Base-by-base conservation (phyloP, 768 basidiomycete species). In the Lyophyllum shimeji region DNA sequence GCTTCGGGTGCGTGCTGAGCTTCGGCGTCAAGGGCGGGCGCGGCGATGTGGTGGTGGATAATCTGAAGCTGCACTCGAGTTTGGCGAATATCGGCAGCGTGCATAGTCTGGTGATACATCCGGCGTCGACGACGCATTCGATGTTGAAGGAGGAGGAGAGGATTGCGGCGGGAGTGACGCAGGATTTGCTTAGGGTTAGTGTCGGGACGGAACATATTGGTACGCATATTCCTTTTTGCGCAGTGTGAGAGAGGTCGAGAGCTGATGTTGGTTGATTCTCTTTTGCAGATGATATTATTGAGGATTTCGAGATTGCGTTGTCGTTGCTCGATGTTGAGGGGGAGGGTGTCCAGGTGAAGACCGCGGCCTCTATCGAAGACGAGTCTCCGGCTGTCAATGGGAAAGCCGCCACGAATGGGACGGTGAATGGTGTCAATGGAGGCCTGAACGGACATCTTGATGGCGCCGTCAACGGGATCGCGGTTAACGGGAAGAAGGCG, bases 71-170 rank as follows among this genome's bases (percentile, higher is more conserved):
- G 2, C 70, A 69, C 12, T 70, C 69, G 48, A 65, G 73, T 46
- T 63, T 75, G 15, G 73, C 71, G 11, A 76, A 75, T 43, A 64
- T 73, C 13, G 76, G 80, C 15, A 80, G 82, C 42, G 77, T 81
- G 21, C 84, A 85, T 67, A 83, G 80, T 11, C 71, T 86, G 5
- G 81, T 83, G n/a, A 84, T 86, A 31, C 81, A 84, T 51, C 85
- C 86, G 0, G 81, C 80, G 13, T 74, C 77, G n/a, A 86, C 85
- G 43, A 87, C 86, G 3, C 85, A 87, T 61, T 73, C 79, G 43
- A 84, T 86, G 66, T 67, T 86, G 27, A 71, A 69, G 1, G 65
- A 63, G 18, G 75, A 77, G 54, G 86, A 87, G 63, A 77, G 77
- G 55, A 46, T 71, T 6, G 70, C 74, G 11, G 70, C 79, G 7